Conservation (phyloP, 768 basidiomycete genomes). For the Pleurotus ostreatus region DNA sequence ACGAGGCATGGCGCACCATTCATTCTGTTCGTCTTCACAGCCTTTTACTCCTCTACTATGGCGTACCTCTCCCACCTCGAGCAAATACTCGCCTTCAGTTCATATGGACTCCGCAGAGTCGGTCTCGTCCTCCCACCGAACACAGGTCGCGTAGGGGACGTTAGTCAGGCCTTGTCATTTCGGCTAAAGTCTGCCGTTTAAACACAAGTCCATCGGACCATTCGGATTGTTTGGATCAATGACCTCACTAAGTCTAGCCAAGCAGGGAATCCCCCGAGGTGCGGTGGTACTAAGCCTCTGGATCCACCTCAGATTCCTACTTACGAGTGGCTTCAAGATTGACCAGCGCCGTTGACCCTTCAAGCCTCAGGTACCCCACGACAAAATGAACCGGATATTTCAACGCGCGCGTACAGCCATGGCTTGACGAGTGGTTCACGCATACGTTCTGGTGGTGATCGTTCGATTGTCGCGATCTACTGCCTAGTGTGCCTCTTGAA, state of each 20-base stretch:
- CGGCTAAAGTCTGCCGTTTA: not conserved
- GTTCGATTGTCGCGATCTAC: not conserved
- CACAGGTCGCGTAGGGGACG: not conserved
- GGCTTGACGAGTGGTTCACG: not conserved
- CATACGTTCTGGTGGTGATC: not conserved
- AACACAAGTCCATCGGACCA: slow-evolving; percentile 3
- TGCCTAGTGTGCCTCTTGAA: not conserved
- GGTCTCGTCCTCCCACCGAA: slow-evolving; percentile 2
- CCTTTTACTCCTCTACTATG: slow-evolving; percentile 4
- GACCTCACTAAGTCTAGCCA: not conserved
- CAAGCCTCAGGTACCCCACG: not conserved
- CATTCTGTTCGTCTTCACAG: not conserved
- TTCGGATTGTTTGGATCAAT: not conserved
- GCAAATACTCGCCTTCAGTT: not conserved
- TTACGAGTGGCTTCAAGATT: not conserved
- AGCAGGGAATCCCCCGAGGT: not conserved
- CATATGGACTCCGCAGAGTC: not conserved
- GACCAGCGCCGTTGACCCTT: not conserved
- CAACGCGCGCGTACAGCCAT: not conserved
- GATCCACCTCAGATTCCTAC: not conserved
- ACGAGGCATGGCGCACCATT: slow-evolving; percentile 1
- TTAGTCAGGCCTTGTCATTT: not conserved
- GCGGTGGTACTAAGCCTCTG: not conserved
- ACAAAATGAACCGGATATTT: not conserved
- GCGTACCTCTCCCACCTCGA: not conserved